Conservation (phyloP, 768 basidiomycete species). For the Pleurotus djamor region DNA sequence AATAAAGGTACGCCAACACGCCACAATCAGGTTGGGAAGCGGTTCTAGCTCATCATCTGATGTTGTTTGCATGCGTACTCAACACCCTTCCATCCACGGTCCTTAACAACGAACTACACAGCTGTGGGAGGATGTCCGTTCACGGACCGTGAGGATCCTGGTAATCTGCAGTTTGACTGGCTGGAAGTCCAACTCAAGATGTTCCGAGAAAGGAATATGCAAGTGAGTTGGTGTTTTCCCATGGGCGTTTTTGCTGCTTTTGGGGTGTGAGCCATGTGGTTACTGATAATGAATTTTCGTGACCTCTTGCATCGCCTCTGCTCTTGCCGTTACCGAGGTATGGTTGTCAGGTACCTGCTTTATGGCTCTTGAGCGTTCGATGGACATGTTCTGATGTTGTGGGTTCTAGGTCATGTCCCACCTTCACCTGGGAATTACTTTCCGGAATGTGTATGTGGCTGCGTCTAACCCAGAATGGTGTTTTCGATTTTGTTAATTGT, state of each 20-base stretch:
- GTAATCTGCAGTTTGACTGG: slow-evolving; percentile 88
- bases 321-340: slow-evolving; percentile 13
- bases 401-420: slow-evolving; percentile 74
- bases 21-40: not conserved
- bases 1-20: slow-evolving; percentile 63
- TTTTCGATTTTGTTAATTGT: not conserved
- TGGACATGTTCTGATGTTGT: slow-evolving; percentile 15
- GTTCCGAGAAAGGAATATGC: slow-evolving; percentile 70
- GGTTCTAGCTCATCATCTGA: slow-evolving; percentile 12
- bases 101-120: slow-evolving; percentile 21
- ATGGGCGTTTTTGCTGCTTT: not conserved
- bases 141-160: slow-evolving; percentile 70
- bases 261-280: not conserved
- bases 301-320: slow-evolving; percentile 5
- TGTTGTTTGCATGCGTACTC: not conserved
- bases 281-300: slow-evolving; percentile 10
- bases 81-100: not conserved
- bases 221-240: slow-evolving; percentile 40
- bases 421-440: slow-evolving; percentile 80
- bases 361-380: not conserved
- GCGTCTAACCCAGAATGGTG: slow-evolving; percentile 1
- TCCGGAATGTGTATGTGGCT: slow-evolving; percentile 72
- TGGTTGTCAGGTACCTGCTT: slow-evolving; percentile 38
- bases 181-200: slow-evolving; percentile 77
- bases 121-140: slow-evolving; percentile 76